phyloP scores from a whole-genome alignment of 495 filamentous ascomycete genomes.

The Collariella sp. region DNA sequence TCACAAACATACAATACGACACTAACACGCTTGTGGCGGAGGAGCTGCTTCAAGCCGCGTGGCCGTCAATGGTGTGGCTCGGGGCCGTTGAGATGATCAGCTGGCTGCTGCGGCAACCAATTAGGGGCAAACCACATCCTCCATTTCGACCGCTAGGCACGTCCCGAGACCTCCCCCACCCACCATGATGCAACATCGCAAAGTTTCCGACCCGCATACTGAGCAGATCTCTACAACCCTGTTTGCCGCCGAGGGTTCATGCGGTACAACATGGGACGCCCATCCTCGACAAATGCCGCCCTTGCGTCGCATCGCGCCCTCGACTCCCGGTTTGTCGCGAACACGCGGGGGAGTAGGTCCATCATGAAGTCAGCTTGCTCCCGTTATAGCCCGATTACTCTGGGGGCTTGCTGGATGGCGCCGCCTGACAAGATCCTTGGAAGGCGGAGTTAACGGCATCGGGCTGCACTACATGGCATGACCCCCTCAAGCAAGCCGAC shows the following conservation, averaged over 20 bases:
- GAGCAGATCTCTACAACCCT: slow-evolving; percentile 6
- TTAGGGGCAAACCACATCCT: slow-evolving; percentile 16
- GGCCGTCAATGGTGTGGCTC: slow-evolving; percentile 10
- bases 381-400: background rate
- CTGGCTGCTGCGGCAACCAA: slow-evolving; percentile 24
- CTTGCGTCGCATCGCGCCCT: background rate
- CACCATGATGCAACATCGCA: slow-evolving; percentile 14
- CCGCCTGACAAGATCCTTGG: background rate
- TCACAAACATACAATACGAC: background rate
- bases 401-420: background rate
- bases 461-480: background rate
- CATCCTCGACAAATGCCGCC: background rate
- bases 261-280: slow-evolving; percentile 4
- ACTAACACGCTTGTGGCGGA: background rate
- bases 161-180: slow-evolving; percentile 21
- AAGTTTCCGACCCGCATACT: slow-evolving; percentile 22
- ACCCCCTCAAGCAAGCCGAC: background rate
- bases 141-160: slow-evolving; percentile 21
- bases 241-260: background rate
- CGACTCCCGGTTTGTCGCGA: background rate
- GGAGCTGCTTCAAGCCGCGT: background rate
- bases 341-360: background rate
- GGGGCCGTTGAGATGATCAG: slow-evolving; percentile 14
- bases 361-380: background rate
- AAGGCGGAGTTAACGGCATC: slow-evolving; percentile 2